Evolutionary conservation across 805 yeast species (phyloP).

Genomic region (Pichia cephalocereana): DNA sequence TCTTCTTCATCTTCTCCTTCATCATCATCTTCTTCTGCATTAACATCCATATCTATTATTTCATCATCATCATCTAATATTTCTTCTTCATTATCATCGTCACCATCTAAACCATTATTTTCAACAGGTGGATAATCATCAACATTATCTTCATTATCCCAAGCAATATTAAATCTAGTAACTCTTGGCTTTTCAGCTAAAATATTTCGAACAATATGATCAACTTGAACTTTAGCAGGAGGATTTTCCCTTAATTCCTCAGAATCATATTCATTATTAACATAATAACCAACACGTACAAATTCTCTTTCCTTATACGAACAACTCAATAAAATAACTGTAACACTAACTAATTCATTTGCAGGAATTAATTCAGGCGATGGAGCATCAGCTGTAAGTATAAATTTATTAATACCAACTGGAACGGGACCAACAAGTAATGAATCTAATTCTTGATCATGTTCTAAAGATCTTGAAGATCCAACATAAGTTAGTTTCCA

Average conservation of each 20-base stretch:
- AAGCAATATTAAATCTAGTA: slow-evolving; percentile 90
- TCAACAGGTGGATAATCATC: slow-evolving; percentile 78
- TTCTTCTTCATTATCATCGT: slow-evolving; percentile 40
- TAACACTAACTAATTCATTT: slow-evolving; percentile 87
- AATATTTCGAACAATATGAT: slow-evolving; percentile 87
- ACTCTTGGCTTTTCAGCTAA: slow-evolving; percentile 97
- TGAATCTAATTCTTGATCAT: slow-evolving; percentile 94
- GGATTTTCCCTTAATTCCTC: slow-evolving; percentile 93
- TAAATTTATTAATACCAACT: slow-evolving; percentile 89
- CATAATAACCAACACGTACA: slow-evolving; percentile 96
- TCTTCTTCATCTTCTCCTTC: slow-evolving; percentile 9
- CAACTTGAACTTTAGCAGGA: slow-evolving; percentile 87
- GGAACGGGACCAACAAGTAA: slow-evolving; percentile 98
- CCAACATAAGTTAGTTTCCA: slow-evolving; percentile 98
- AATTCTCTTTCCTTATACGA: slow-evolving; percentile 90
- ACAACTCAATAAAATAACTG: slow-evolving; percentile 88
- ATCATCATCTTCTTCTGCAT: slow-evolving; percentile 19
- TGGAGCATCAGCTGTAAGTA: slow-evolving; percentile 94
- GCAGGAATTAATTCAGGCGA: slow-evolving; percentile 95
- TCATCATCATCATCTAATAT: slow-evolving; percentile 32
- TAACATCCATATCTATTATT: neutral
- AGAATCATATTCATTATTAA: slow-evolving; percentile 90
- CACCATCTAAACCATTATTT: slow-evolving; percentile 52
- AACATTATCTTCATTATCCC: slow-evolving; percentile 64
- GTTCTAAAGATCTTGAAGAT: slow-evolving; percentile 85